phyloP scores from a whole-genome alignment of 1,139 yeast species.

The Sugiyamaella japonica region DNA sequence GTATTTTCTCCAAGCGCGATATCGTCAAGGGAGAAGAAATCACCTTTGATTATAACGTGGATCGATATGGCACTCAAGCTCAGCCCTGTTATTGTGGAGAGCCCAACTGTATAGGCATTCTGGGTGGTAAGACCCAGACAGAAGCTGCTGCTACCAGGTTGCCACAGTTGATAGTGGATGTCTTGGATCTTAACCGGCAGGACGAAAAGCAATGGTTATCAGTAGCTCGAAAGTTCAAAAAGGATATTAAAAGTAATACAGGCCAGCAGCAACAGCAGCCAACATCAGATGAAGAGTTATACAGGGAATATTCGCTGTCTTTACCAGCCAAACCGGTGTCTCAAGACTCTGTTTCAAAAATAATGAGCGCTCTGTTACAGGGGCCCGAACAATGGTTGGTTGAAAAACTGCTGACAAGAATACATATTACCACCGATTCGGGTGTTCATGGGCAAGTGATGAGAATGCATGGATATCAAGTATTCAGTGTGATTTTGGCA shows the following conservation, averaged over 20 bases:
- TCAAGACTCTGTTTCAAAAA: constrained; percentile 60
- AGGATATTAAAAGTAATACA: constrained; percentile 32
- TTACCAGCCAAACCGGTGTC: constrained; percentile 56
- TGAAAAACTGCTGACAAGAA: constrained; percentile 64
- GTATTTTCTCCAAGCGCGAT: constrained; percentile 80
- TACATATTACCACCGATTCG: constrained; percentile 56
- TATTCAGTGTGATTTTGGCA: constrained; percentile 62
- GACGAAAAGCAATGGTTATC: constrained; percentile 43
- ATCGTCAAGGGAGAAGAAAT: constrained; percentile 84
- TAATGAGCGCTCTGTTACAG: constrained; percentile 81
- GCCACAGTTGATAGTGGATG: constrained; percentile 83
- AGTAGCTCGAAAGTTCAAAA: constrained; percentile 41
- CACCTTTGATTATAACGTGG: constrained; percentile 94
- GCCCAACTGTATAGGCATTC: constrained; percentile 82
- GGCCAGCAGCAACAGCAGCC: constrained; percentile 19
- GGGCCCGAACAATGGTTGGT: constrained; percentile 69
- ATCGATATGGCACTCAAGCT: constrained; percentile 90
- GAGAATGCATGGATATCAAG: constrained; percentile 83
- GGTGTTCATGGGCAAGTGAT: constrained; percentile 61
- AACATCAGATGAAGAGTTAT: constrained; percentile 34
- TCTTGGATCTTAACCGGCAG: constrained; percentile 73
- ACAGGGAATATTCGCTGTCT: constrained; percentile 60
- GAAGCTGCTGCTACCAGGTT: constrained; percentile 81
- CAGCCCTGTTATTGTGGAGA: constrained; percentile 97
- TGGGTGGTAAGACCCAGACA: constrained; percentile 97